Evolutionary conservation across 139 green algal genomes (phyloP), one percentile per base, ranked within the genome.

Genomic region (Micractinium sp.): DNA sequence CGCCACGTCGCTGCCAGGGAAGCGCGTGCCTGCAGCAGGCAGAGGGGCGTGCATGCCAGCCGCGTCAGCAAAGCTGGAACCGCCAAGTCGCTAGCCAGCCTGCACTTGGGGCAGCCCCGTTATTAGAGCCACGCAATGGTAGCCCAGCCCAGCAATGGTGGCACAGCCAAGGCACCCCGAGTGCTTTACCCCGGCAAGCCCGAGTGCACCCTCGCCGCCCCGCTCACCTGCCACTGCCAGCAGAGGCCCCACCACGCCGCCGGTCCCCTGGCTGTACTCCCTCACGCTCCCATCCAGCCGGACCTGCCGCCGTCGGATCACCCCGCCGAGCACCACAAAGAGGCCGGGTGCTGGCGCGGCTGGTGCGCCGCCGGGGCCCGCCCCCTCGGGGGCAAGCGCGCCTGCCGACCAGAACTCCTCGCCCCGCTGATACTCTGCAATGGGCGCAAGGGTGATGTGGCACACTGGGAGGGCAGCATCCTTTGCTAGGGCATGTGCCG

Each of bases 191-290:
- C n/a, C n/a, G n/a, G n/a, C n/a, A n/a, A n/a, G n/a, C 36, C 14
- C 3, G 3, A 73, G 36, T 35, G 14, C 35, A n/a, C 47, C 47
- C 7, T 9, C 47, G 9, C 47, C 47, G 47, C 47, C 47, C 47
- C 47, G 47, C 47, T 56, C 47, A 67, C 78, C 90, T 7, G 92
- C 90, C 27, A 94, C 66, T 25, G 86, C 88, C 19, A 81, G 86
- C n/a, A 90, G 85, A 29, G 95, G 81, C 47, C 94, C 94, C 47
- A 94, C 67, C 25, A 89, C 71, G 25, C 93, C 92, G 9, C 93
- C 94, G 63, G 85, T 90, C 81, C 88, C 92, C 83, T 88, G 89
- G 88, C 86, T 95, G 89, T 91, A 71, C 78, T 79, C 82, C 63
- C 87, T 77, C 7, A 53, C 25, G 16, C 35, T 71, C 38, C 66